These are phyloP conservation scores for Pythium periplocum DNA, from an alignment of 352 stramenopile species.

Conservation along the genomic window DNA sequence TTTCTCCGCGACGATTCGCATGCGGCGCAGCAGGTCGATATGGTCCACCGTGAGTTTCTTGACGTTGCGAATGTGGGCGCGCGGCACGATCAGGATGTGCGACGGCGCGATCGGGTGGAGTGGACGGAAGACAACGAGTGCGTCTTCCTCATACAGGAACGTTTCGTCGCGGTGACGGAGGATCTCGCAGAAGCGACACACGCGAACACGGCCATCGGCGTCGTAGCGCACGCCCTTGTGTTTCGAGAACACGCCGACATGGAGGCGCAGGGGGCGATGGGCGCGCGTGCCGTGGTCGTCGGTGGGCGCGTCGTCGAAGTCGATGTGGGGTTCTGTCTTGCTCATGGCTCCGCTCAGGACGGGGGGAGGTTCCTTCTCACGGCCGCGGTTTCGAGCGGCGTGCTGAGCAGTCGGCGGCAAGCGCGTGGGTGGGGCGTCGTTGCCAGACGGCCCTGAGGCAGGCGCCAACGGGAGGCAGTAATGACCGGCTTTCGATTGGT, in stretches of 20 bases:
- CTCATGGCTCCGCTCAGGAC: too few species aligned
- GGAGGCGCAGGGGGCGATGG: slow-evolving; percentile 10
- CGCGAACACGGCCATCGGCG: slow-evolving; percentile 45
- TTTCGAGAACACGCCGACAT: slow-evolving; percentile 21
- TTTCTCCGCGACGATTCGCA: slow-evolving; percentile 50
- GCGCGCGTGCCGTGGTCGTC: too few species aligned
- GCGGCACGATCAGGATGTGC: slow-evolving; percentile 78
- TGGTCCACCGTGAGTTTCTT: slow-evolving; percentile 51
- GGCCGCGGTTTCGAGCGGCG: too few species aligned
- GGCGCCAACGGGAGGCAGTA: too few species aligned
- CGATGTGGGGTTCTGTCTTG: neutral
- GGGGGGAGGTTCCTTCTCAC: too few species aligned
- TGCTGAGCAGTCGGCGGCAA: too few species aligned
- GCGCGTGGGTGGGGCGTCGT: too few species aligned
- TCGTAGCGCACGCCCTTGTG: slow-evolving; percentile 69
- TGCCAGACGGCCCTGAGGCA: too few species aligned
- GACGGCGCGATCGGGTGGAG: slow-evolving; percentile 59
- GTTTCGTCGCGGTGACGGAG: slow-evolving; percentile 42
- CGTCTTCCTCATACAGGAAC: slow-evolving; percentile 76
- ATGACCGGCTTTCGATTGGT: too few species aligned
- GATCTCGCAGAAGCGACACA: slow-evolving; percentile 83
- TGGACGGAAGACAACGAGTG: slow-evolving; percentile 74
- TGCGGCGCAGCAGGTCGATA: slow-evolving; percentile 46
- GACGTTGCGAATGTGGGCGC: slow-evolving; percentile 75
- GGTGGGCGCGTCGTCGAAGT: neutral